Evolutionary conservation across 1,284 basidiomycete species (phyloP), one percentile per base, ranked within the genome.

Genomic region (Caloboletus firmus): DNA sequence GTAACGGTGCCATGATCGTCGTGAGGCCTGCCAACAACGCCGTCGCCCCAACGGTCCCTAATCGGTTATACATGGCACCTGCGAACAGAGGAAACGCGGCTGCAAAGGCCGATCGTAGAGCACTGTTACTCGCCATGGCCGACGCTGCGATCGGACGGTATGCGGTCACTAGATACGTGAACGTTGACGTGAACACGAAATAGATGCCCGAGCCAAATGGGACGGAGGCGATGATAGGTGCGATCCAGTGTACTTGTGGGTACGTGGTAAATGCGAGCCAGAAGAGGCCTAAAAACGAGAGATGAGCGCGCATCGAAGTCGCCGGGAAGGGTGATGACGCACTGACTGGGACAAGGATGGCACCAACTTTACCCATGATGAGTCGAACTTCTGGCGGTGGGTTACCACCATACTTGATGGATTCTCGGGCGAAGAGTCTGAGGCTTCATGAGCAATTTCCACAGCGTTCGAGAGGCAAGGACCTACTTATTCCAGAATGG

Each of bases 91-190:
- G 89, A 65, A 91, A 91, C 0, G 76, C 84, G 0, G 84, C 85
- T 0, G 88, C 89, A 58, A 92, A 90, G 0, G 76, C 68, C 2
- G 79, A 82, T 1, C 90, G 76, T 62, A 89, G 66, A 12, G 84
- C 84, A 35, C 79, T 84, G 66, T 93, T 93, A 30, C 82, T 76
- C 0, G 89, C 87, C 80, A 93, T 84, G 0, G 88, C 88, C 11
- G 81, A 84, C 1, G 90, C 89, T 0, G 90, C 87, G 40, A 91
- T 85, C 0, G 89, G 89, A 12, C 87, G 80, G 66, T 90, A 92
- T 0, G 87, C 85, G 22, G 80, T 83, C 24, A 83, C 84, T 45
- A 85, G 76, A 62, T 87, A 87, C 1, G 87, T 88, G 74, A 91
- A 91, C 2, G 82, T 83, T 1, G 81, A 79, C 0, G 81, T 83